Conservation (phyloP, 495 filamentous ascomycete species). For the Aspergillus steynii region DNA sequence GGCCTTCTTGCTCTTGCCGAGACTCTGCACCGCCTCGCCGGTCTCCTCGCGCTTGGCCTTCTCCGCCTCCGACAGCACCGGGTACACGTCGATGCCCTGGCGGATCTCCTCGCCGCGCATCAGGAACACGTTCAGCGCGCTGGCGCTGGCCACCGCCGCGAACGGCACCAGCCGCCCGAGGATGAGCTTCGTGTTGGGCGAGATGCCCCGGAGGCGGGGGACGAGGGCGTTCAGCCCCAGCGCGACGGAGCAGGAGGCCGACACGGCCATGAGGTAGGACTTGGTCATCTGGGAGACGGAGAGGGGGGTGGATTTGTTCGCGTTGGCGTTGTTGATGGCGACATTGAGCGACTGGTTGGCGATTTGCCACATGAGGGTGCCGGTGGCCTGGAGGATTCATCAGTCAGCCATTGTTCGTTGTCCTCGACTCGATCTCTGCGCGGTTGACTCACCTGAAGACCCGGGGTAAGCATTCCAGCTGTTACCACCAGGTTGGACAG, state of each 20-base stretch:
- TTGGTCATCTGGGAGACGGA: conserved; percentile 75
- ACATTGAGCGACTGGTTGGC: conserved; percentile 98
- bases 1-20: conserved; percentile 85
- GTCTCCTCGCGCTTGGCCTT: conserved; percentile 53
- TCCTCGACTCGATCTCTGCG: background rate
- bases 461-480: conserved; percentile 95
- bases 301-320: conserved; percentile 92
- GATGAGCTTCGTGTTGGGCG: conserved; percentile 69
- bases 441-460: conserved; percentile 32
- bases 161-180: conserved; percentile 88
- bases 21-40: conserved; percentile 58
- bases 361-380: conserved; percentile 92
- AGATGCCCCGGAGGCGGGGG: conserved; percentile 74
- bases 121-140: conserved; percentile 90
- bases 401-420: background rate
- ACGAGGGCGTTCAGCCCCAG: conserved; percentile 89
- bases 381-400: conserved; percentile 60
- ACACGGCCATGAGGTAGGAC: conserved; percentile 90
- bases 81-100: conserved; percentile 92
- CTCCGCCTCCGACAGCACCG: conserved; percentile 52
- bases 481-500: conserved; percentile 93
- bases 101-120: conserved; percentile 97
- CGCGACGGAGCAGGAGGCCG: conserved; percentile 89
- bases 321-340: conserved; percentile 93
- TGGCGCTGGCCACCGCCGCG: conserved; percentile 87